phyloP scores from a whole-genome alignment of 1,139 yeast genomes.

The Nadsonia commutata region DNA sequence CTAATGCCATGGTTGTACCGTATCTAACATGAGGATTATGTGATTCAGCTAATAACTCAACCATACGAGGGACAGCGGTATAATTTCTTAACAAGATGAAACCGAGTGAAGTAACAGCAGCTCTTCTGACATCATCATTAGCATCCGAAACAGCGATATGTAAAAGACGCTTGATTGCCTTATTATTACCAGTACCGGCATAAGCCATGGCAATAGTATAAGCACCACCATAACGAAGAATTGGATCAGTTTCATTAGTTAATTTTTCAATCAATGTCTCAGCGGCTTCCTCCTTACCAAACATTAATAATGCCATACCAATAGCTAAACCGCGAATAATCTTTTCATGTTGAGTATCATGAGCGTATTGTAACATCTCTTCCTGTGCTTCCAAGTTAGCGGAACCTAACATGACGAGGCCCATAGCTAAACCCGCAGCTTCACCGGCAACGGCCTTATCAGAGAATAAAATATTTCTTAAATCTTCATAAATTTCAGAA shows the following conservation, averaged over 20 bases:
- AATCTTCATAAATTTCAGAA: slow-evolving; percentile 61
- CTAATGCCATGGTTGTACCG: slow-evolving; percentile 95
- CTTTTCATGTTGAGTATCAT: slow-evolving; percentile 92
- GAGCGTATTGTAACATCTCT: slow-evolving; percentile 85
- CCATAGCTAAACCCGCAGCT: slow-evolving; percentile 95
- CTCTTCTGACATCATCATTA: slow-evolving; percentile 91
- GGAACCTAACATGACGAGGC: slow-evolving; percentile 91
- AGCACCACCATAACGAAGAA: slow-evolving; percentile 91
- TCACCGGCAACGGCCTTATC: slow-evolving; percentile 94
- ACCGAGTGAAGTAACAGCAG: slow-evolving; percentile 88
- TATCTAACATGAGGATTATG: slow-evolving; percentile 97
- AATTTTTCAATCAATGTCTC: slow-evolving; percentile 55
- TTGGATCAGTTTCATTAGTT: slow-evolving; percentile 62
- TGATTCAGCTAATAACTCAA: slow-evolving; percentile 80
- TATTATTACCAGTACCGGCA: slow-evolving; percentile 89
- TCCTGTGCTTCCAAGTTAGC: slow-evolving; percentile 56
- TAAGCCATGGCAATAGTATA: slow-evolving; percentile 89
- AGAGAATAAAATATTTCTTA: slow-evolving; percentile 71
- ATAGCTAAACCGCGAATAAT: slow-evolving; percentile 84
- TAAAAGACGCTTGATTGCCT: slow-evolving; percentile 69
- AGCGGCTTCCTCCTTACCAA: slow-evolving; percentile 75
- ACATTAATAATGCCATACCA: slow-evolving; percentile 76
- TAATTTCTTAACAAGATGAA: slow-evolving; percentile 82
- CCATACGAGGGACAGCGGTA: slow-evolving; percentile 89
- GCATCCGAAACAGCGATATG: slow-evolving; percentile 96